These are phyloP conservation scores for Pythium folliculosum DNA, from an alignment of 352 stramenopile species.

Conservation along the genomic window DNA sequence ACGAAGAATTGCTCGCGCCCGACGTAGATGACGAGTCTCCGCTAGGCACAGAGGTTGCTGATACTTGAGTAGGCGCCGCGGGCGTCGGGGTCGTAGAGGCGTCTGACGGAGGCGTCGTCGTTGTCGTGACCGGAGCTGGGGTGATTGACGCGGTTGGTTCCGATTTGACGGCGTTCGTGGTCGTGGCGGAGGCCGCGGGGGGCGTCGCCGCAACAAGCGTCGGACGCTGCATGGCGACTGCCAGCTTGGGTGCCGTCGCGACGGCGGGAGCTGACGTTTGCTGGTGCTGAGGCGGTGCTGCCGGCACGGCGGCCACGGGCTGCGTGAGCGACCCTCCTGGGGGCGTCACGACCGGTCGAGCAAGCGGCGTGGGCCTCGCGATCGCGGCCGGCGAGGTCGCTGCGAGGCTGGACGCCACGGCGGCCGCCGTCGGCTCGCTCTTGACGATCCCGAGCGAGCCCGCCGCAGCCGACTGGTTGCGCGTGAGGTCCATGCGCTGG, in stretches of 20 bases:
- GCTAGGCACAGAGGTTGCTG: slow-evolving; percentile 10
- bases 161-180: slow-evolving; percentile 12
- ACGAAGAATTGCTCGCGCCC: background rate
- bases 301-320: background rate
- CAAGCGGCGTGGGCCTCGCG: background rate
- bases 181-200: background rate
- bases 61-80: background rate
- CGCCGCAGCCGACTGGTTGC: slow-evolving; percentile 47
- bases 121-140: background rate
- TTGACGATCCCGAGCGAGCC: slow-evolving; percentile 39
- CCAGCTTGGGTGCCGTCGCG: background rate
- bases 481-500: slow-evolving; percentile 81
- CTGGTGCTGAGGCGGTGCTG: background rate
- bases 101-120: background rate
- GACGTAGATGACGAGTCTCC: background rate
- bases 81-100: background rate
- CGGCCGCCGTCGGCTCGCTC: slow-evolving; percentile 10
- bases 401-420: background rate
- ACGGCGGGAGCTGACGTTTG: too few relatives aligned
- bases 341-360: slow-evolving; percentile 1
- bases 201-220: slow-evolving; percentile 24
- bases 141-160: slow-evolving; percentile 11
- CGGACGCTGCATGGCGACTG: slow-evolving; percentile 29
- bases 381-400: background rate
- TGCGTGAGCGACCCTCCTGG: slow-evolving; percentile 4